phyloP scores from a whole-genome alignment of 2,329 filamentous ascomycete genomes.

The Xenoacremonium recifei region DNA sequence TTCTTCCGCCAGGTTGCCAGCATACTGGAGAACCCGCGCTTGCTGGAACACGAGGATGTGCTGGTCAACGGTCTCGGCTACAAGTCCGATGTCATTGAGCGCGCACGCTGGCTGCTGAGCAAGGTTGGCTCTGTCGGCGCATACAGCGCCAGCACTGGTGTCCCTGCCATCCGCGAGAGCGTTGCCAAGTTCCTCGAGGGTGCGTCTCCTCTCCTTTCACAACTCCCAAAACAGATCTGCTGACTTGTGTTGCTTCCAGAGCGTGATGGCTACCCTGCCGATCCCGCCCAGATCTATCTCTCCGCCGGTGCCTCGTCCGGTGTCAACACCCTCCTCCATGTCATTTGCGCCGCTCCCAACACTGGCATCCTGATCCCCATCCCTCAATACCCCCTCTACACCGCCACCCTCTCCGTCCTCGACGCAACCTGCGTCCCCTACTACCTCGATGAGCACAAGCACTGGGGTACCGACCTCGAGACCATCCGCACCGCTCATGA shows the following conservation, averaged over 20 bases:
- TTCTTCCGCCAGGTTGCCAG: conserved; percentile 98
- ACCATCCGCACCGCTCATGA: conserved; percentile 72
- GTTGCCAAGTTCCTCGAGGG: conserved; percentile 91
- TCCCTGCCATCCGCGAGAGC: conserved; percentile 80
- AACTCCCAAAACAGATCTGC: conserved; percentile 8
- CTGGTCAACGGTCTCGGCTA: conserved; percentile 76
- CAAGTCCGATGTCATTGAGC: conserved; percentile 82
- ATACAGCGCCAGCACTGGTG: conserved; percentile 93
- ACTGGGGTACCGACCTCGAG: conserved; percentile 86
- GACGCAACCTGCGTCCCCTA: conserved; percentile 89
- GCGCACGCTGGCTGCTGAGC: conserved; percentile 77
- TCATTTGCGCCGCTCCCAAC: conserved; percentile 76
- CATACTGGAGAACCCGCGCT: conserved; percentile 82
- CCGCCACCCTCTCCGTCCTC: conserved; percentile 82
- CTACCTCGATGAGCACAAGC: conserved; percentile 80
- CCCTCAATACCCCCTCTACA: conserved; percentile 97
- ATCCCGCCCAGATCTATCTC: conserved; percentile 81
- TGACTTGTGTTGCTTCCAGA: conserved; percentile 39
- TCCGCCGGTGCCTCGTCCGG: conserved; percentile 90
- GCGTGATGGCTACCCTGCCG: conserved; percentile 84
- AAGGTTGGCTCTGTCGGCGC: conserved; percentile 90
- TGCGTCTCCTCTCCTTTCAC: conserved; percentile 38
- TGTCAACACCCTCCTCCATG: conserved; percentile 88
- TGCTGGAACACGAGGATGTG: conserved; percentile 82
- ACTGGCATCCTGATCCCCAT: conserved; percentile 91